phyloP scores from a whole-genome alignment of 192 early-diverging fungal genomes.

The Podila verticillata region DNA sequence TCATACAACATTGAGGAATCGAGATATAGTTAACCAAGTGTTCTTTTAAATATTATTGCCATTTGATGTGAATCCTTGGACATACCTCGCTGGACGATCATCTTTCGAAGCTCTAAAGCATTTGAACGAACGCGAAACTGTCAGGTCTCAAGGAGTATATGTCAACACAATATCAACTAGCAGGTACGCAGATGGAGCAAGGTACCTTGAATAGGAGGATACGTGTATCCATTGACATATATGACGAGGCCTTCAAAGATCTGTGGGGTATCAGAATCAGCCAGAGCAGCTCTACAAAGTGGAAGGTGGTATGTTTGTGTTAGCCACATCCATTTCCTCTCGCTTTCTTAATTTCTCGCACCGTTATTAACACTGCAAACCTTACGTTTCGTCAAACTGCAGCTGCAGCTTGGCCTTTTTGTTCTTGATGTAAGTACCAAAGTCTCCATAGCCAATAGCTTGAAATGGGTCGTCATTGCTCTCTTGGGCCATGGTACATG shows the following conservation, averaged over 20 bases:
- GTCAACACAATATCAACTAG: slow-evolving; percentile 40
- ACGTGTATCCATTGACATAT: slow-evolving; percentile 78
- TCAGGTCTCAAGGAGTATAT: background rate
- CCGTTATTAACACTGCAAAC: background rate
- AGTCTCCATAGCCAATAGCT: slow-evolving; percentile 59
- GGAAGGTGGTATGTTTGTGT: background rate
- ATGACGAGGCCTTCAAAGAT: slow-evolving; percentile 59
- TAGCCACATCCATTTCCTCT: background rate
- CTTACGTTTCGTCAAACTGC: slow-evolving; percentile 57
- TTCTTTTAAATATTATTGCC: background rate
- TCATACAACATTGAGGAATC: background rate
- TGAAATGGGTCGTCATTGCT: slow-evolving; percentile 52
- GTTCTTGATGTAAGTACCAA: slow-evolving; percentile 57
- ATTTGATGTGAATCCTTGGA: slow-evolving; percentile 54
- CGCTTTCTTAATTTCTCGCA: background rate
- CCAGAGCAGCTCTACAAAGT: slow-evolving; percentile 19
- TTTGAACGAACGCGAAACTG: background rate
- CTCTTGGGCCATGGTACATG: slow-evolving; percentile 23
- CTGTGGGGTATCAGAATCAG: slow-evolving; percentile 19
- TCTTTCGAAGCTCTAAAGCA: slow-evolving; percentile 39
- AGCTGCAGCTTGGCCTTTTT: slow-evolving; percentile 60
- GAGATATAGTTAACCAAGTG: background rate
- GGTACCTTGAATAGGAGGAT: slow-evolving; percentile 55
- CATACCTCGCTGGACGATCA: slow-evolving; percentile 68
- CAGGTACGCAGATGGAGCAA: background rate